Evolutionary conservation across 1,284 basidiomycete species (phyloP).

Genomic region (Cryptococcus jaspeensis): DNA sequence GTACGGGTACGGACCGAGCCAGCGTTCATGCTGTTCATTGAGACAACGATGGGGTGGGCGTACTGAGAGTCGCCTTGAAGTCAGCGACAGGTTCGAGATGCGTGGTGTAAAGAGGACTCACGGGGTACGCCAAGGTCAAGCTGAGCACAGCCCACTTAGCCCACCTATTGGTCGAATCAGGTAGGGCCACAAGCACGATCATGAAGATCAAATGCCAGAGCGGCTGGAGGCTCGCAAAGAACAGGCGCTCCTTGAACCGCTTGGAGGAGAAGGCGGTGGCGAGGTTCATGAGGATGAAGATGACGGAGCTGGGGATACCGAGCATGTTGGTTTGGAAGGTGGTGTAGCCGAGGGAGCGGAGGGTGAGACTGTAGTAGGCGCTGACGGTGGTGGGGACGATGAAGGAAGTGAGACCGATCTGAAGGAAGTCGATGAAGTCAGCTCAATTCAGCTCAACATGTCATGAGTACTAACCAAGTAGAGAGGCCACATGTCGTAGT

Average conservation of each 20-base stretch:
- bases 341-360: slow-evolving; percentile 58
- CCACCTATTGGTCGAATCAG: slow-evolving; percentile 26
- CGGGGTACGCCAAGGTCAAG: slow-evolving; percentile 22
- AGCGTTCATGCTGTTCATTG: slow-evolving; percentile 31
- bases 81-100: background rate
- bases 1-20: slow-evolving; percentile 43
- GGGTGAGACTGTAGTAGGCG: slow-evolving; percentile 60
- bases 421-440: slow-evolving; percentile 32
- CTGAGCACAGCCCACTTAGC: slow-evolving; percentile 25
- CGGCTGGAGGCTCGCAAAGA: slow-evolving; percentile 20
- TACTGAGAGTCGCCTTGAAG: slow-evolving; percentile 11
- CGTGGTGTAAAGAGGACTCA: background rate
- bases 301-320: slow-evolving; percentile 51
- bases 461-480: slow-evolving; percentile 17
- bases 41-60: slow-evolving; percentile 34
- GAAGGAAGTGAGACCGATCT: slow-evolving; percentile 30
- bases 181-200: slow-evolving; percentile 26
- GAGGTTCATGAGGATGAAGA: slow-evolving; percentile 44
- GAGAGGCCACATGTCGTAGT: slow-evolving; percentile 59
- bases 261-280: slow-evolving; percentile 31
- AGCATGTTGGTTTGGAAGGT: slow-evolving; percentile 65
- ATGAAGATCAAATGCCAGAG: slow-evolving; percentile 38
- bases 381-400: slow-evolving; percentile 32
- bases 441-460: too few relatives aligned
- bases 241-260: slow-evolving; percentile 18